These are phyloP conservation scores for Phialophora expanda DNA, from an alignment of 2,329 filamentous ascomycete genomes.

Conservation along the genomic window DNA sequence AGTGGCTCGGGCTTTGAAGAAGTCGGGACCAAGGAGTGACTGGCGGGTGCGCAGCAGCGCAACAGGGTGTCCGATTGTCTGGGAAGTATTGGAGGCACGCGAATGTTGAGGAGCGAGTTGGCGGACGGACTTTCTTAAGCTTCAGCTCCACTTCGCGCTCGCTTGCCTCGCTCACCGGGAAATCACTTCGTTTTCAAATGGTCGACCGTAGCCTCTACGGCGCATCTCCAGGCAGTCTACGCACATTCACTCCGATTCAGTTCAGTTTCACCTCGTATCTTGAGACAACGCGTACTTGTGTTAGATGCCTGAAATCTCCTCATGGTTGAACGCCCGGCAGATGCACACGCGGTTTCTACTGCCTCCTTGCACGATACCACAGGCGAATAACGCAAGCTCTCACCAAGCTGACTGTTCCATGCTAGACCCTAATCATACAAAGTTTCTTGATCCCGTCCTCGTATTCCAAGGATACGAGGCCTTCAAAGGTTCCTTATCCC, in stretches of 20 bases:
- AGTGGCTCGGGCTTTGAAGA: not conserved
- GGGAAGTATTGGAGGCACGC: not conserved
- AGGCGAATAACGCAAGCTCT: conserved; percentile 2
- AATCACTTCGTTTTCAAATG: not conserved
- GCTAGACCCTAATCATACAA: not conserved
- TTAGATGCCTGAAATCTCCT: not conserved
- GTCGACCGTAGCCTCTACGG: not conserved
- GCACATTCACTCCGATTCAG: not conserved
- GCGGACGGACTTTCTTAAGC: conserved; percentile 2
- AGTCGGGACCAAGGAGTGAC: not conserved
- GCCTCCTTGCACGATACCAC: not conserved
- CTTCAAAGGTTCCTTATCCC: not conserved
- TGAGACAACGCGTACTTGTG: not conserved
- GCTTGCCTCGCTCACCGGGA: not conserved
- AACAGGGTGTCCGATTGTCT: not conserved
- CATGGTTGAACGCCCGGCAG: not conserved
- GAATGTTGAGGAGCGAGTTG: conserved; percentile 9
- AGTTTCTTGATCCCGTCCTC: conserved; percentile 10
- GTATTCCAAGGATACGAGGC: conserved; percentile 22
- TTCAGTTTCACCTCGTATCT: not conserved
- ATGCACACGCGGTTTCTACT: not conserved
- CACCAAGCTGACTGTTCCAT: conserved; percentile 12
- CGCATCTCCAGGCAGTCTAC: not conserved
- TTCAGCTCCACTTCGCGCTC: not conserved
- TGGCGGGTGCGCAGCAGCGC: not conserved